These are phyloP conservation scores for Rhododendron ferrugineum DNA, from an alignment of 148 eudicot species.

Conservation along the genomic window DNA sequence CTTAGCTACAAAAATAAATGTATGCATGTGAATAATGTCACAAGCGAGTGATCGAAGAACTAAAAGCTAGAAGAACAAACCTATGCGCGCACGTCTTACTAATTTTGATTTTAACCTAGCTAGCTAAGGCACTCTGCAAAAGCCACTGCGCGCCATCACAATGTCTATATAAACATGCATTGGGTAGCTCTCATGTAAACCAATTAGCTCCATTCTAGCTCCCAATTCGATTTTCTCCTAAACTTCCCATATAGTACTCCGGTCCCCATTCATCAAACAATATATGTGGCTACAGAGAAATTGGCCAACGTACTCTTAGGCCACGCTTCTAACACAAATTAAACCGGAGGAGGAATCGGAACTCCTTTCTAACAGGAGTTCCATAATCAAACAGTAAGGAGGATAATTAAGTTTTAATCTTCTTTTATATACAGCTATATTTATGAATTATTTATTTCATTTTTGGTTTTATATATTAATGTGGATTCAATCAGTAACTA, in stretches of 20 bases:
- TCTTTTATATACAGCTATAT: too few relatives aligned
- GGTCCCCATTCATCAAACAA: neutral
- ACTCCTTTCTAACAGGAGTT: neutral
- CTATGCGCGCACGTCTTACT: neutral
- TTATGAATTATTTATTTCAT: too few relatives aligned
- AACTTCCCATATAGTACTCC: too few relatives aligned
- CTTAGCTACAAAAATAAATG: too few relatives aligned
- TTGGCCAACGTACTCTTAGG: neutral
- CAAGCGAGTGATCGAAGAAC: too few relatives aligned
- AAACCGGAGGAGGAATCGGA: neutral
- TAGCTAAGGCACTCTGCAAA: neutral
- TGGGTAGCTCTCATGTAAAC: neutral
- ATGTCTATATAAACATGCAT: neutral
- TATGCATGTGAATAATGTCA: too few relatives aligned
- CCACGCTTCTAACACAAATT: neutral
- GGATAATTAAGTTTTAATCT: neutral
- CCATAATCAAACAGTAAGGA: neutral
- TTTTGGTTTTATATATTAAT: too few relatives aligned
- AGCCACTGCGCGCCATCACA: neutral
- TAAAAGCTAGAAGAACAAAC: too few relatives aligned
- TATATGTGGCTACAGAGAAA: neutral
- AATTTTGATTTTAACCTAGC: too few relatives aligned
- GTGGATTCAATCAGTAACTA: neutral
- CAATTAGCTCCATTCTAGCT: too few relatives aligned
- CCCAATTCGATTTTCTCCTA: too few relatives aligned